These are phyloP conservation scores for Lentithecium fluviatile DNA, from an alignment of 495 filamentous ascomycete genomes.

Conservation along the genomic window DNA sequence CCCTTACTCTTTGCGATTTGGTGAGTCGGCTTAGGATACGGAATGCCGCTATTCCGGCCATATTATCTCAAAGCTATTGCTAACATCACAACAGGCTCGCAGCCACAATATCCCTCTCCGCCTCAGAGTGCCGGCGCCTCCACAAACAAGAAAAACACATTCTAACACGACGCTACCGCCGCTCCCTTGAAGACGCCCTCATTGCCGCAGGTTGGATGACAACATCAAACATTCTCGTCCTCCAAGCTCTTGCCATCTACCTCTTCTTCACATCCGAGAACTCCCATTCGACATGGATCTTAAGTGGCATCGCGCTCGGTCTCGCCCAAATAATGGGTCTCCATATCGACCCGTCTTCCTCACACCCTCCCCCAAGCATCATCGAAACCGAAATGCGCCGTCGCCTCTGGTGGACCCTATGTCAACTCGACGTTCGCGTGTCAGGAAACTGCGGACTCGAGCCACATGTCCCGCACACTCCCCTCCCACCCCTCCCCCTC, in stretches of 20 bases:
- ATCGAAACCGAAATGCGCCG: slow-evolving; percentile 23
- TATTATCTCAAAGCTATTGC: too few relatives aligned
- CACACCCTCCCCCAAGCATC: not conserved
- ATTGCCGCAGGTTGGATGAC: slow-evolving; percentile 17
- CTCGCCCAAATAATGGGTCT: slow-evolving; percentile 25
- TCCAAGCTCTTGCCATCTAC: slow-evolving; percentile 19
- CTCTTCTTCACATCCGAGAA: slow-evolving; percentile 14
- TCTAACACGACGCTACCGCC: slow-evolving; percentile 11
- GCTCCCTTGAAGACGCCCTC: slow-evolving; percentile 14
- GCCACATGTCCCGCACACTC: slow-evolving; percentile 13
- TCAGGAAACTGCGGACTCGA: slow-evolving; percentile 24
- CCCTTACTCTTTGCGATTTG: slow-evolving; percentile 25
- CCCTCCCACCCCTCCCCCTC: slow-evolving; percentile 12
- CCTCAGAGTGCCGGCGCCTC: slow-evolving; percentile 11
- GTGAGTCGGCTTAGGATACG: not conserved
- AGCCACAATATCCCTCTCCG: slow-evolving; percentile 14
- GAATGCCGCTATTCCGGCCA: too few relatives aligned
- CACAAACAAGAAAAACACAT: slow-evolving; percentile 8
- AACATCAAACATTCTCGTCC: slow-evolving; percentile 14
- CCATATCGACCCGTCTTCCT: slow-evolving; percentile 24
- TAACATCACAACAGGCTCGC: not conserved
- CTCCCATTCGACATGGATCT: slow-evolving; percentile 19
- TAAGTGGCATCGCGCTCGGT: slow-evolving; percentile 21
- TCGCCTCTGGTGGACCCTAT: slow-evolving; percentile 28
- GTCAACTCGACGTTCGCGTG: slow-evolving; percentile 13